Base-by-base conservation (phyloP, 306 rosid genomes). In the Pterocarpus santalinus region DNA sequence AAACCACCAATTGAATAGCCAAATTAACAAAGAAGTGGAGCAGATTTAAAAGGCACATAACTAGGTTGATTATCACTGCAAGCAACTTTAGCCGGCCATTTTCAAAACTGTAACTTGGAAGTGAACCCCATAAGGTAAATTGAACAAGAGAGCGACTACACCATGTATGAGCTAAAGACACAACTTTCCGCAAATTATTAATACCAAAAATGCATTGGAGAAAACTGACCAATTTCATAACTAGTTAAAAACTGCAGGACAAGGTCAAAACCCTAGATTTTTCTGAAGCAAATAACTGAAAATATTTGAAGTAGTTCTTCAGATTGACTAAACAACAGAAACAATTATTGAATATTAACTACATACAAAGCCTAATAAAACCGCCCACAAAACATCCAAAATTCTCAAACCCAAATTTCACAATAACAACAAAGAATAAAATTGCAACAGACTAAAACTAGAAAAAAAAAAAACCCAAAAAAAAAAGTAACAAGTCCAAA, bases 261-360 rank as follows among this genome's bases (percentile, higher is more conserved):
- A 57, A 4, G 70, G 52, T 65, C 61, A 56, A 85, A 75, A 66
- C 43, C 75, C 79, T 51, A 51, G 64, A 75, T 53, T 60, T 35
- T 56, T 55, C 47, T 22, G 0, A 53, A 56, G 39, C 11, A 74
- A n/a, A 74, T 12, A 28, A 32, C 28, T 30, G 56, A 71, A 79
- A 38, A 5, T 17, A 41, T 30, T 3, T 30, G 16, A 35, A 53
- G 10, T 14, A 75, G 79, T 61, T 52, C 33, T 43, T 2, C 41
- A 80, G 38, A 55, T 14, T 34, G 35, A 33, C 8, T 46, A 57
- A 28, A 61, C 67, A 62, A 57, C 28, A 32, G 7, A 65, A 58
- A 52, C 6, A 65, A 79, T 55, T 68, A 47, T 2, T 30, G 12
- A 1, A 28, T 15, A 57, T 4, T 8, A 57, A 86, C 39, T 36